Evolutionary conservation across 2,329 filamentous ascomycete genomes (phyloP).

Genomic region (Talaromyces piceae): DNA sequence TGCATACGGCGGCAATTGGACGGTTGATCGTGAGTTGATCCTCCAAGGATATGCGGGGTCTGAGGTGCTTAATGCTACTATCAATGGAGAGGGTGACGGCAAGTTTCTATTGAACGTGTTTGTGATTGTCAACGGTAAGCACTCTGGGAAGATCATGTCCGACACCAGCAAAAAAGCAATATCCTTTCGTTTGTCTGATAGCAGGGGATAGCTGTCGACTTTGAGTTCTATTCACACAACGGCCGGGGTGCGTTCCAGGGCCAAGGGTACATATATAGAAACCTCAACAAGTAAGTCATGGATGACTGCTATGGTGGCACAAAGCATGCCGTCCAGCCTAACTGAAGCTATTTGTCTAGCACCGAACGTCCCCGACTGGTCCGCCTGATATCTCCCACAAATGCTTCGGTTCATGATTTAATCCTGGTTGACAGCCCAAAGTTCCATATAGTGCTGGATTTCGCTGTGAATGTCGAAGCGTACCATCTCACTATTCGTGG

Average conservation of each 20-base stretch:
- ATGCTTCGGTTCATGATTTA: slow-evolving; percentile 24
- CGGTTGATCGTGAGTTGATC: slow-evolving; percentile 21
- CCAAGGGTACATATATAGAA: slow-evolving; percentile 28
- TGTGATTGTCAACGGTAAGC: slow-evolving; percentile 25
- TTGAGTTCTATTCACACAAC: slow-evolving; percentile 31
- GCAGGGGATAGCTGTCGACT: slow-evolving; percentile 27
- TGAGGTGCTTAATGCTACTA: slow-evolving; percentile 22
- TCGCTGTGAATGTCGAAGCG: slow-evolving; percentile 28
- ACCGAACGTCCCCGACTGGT: slow-evolving; percentile 17
- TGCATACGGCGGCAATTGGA: slow-evolving; percentile 23
- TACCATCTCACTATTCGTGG: slow-evolving; percentile 34
- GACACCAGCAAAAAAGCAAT: too few species aligned
- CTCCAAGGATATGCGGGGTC: slow-evolving; percentile 23
- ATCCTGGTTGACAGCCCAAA: slow-evolving; percentile 29
- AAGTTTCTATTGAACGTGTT: slow-evolving; percentile 23
- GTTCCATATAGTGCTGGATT: slow-evolving; percentile 32
- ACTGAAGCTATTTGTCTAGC: too few species aligned
- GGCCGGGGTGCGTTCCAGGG: slow-evolving; percentile 28
- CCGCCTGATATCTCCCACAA: slow-evolving; percentile 18
- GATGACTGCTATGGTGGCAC: too few species aligned
- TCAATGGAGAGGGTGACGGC: slow-evolving; percentile 27
- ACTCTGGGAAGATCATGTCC: not conserved
- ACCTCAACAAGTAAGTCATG: slow-evolving; percentile 21
- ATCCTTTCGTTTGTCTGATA: too few species aligned
- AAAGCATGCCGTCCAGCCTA: too few species aligned